Evolutionary conservation across 2,329 filamentous ascomycete species (phyloP), one percentile per base, ranked within the genome.

Genomic region (Fusarium pseudonygamai): DNA sequence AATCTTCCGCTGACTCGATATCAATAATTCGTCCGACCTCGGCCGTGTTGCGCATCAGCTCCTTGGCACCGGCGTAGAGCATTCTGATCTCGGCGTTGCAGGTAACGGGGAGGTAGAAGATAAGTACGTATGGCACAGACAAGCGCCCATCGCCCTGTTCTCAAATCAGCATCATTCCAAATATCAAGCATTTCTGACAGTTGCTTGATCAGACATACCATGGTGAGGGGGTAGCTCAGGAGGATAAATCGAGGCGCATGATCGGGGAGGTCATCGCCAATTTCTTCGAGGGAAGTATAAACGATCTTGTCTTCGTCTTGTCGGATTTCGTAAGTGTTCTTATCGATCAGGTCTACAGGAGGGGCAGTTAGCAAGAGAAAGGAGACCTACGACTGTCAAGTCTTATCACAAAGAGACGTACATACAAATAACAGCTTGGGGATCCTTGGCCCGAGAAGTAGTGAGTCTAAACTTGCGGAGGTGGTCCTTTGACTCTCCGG

Each of bases 1-100:
- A 80, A 61, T 98, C 96, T 61, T 97, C 94, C 7, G 89, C 88
- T 26, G 89, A 91, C 76, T 93, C 90, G 55, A 98, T 90, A 82
- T 98, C 96, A 71, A 99, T 89, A 32, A 98, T 92, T 75, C 90
- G 90, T 60, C 93, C 92, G n/a, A 95, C 95, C 84, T 98, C 95
- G 67, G 93, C 93, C 61, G 94, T 97, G 80, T 94, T 97, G 73
- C 95, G 91, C 92, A 98, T 95, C 82, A 98, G 84, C 85, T 99
- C 96, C 84, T 98, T 97, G 47, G 96, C 96, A 43, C 95, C 93
- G 36, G 96, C 96, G 82, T 98, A 99, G 80, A 96, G 86, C 96
- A 98, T 98, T 76, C 94, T 91, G 79, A 93, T 86, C 79, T 95
- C 93, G 75, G 88, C 90, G 81, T 97, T 98, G 84, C 94, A 96